Base-by-base conservation (phyloP, 2,329 filamentous ascomycete genomes). In the Neofusicoccum cordaticola region DNA sequence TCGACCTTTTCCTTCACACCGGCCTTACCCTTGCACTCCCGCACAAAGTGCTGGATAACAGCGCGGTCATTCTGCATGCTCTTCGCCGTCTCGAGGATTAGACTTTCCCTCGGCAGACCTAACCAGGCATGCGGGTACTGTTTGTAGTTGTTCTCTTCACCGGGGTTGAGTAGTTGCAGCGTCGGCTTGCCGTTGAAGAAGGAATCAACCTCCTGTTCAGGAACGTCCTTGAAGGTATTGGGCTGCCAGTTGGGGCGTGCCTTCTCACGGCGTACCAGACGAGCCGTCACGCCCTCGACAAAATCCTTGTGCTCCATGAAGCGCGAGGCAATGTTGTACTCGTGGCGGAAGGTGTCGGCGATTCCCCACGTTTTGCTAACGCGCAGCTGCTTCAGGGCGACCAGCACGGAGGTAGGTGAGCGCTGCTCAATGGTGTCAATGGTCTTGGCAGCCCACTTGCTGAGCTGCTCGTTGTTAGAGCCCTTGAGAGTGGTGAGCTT, bases 261-360 rank as follows among this genome's bases (percentile, higher is more conserved):
- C 60, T 85, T 80, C 50, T 84, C 84, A 79, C 92, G 92, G 72
- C 87, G 84, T 71, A 95, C 85, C 45, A 99, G 84, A 56, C 90
- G 85, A 27, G 92, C 89, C 60, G 87, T 87, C n/a, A 99, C 94
- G 62, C 95, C 95, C 79, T 96, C 92, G 48, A 88, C 88, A 73
- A 99, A 99, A 78, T 99, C 95, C 4, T 87, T 90, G 75, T 95
- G 90, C 64, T 84, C 84, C 94, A 99, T 98, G 82, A 99, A 98
- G 68, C 88, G 86, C 65, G 85, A 82, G 1, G 94, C 93, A 66
- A 99, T 92, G 73, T 90, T 85, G 78, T 95, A 86, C 81, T 99
- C 95, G 68, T 88, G 88, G 74, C 88, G 83, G 83, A 98, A 99
- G 0, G 94, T 88, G 78, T 97, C 86, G 15, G 85, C 81, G 71